Conservation (phyloP, 1,284 basidiomycete genomes). For the Phellinidium pouzarii region DNA sequence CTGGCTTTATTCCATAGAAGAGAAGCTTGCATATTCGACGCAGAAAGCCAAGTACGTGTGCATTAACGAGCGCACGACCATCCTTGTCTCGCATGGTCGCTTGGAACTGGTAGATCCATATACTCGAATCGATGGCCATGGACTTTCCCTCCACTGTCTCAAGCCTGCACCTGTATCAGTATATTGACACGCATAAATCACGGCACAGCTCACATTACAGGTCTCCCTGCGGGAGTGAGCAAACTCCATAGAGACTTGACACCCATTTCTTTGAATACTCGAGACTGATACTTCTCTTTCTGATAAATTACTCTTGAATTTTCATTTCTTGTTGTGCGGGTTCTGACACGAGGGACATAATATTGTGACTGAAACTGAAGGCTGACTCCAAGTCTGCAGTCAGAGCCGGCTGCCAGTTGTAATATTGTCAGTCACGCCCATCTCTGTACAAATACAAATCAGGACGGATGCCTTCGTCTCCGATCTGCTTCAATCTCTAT, state of each 20-base stretch:
- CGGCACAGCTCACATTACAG: conserved; percentile 62
- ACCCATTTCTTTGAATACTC: conserved; percentile 54
- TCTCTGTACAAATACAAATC: too few relatives aligned
- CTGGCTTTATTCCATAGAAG: conserved; percentile 94
- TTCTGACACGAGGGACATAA: too few relatives aligned
- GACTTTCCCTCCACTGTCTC: conserved; percentile 88
- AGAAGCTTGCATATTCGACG: conserved; percentile 90
- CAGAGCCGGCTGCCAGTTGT: too few relatives aligned
- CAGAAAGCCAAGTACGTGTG: conserved; percentile 92
- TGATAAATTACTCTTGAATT: background rate
- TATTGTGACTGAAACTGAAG: too few relatives aligned
- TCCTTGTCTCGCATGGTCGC: conserved; percentile 99
- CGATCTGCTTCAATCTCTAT: too few relatives aligned
- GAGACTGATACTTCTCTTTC: conserved; percentile 22
- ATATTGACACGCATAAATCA: conserved; percentile 8
- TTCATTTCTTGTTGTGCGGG: background rate
- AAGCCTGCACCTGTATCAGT: conserved; percentile 43
- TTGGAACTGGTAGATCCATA: conserved; percentile 99
- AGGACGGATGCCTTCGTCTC: too few relatives aligned
- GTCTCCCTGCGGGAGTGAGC: conserved; percentile 83
- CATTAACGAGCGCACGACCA: conserved; percentile 85
- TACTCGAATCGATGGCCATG: conserved; percentile 96
- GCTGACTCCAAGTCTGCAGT: too few relatives aligned
- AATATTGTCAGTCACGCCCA: too few relatives aligned
- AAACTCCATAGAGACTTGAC: conserved; percentile 93